Conservation (phyloP, 2,329 filamentous ascomycete species). For the Leptographium flavum region DNA sequence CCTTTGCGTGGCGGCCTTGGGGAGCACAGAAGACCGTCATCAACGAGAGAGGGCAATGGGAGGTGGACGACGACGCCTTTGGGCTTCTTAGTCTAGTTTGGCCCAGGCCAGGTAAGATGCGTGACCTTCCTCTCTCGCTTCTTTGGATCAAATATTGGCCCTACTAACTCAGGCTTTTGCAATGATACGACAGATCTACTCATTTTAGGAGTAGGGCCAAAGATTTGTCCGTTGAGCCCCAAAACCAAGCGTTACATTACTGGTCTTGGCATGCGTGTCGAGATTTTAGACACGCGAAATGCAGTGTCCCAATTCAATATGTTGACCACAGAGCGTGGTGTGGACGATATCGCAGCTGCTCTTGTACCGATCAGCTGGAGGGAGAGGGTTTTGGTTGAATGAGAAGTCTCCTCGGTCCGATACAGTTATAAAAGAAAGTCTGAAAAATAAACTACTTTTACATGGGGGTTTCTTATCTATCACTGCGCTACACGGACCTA, state of each 20-base stretch:
- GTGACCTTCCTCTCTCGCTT: no score
- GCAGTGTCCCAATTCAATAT: slow-evolving; percentile 91
- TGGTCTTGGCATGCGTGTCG: slow-evolving; percentile 67
- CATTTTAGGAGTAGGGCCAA: slow-evolving; percentile 71
- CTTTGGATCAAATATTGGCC: background rate
- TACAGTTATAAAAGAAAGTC: no score
- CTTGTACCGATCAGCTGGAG: slow-evolving; percentile 77
- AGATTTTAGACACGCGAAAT: slow-evolving; percentile 84
- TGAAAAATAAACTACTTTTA: no score
- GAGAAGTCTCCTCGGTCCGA: no score
- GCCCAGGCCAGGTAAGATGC: slow-evolving; percentile 66
- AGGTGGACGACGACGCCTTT: slow-evolving; percentile 56
- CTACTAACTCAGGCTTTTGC: background rate
- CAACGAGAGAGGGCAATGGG: slow-evolving; percentile 71
- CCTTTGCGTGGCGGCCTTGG: slow-evolving; percentile 84
- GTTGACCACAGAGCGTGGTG: slow-evolving; percentile 82
- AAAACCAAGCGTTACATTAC: slow-evolving; percentile 59
- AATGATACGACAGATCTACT: slow-evolving; percentile 53
- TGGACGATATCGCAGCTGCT: slow-evolving; percentile 72
- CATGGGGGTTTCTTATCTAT: no score
- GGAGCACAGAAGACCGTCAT: slow-evolving; percentile 33
- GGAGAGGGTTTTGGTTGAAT: slow-evolving; percentile 26
- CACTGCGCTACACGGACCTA: no score
- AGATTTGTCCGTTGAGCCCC: slow-evolving; percentile 63
- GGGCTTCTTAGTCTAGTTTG: slow-evolving; percentile 64